A percentile compares a stretch with the other conserved stretches of the same genome.
Conservation (phyloP, 371 early-diverging fungal species). For the Rhizopus stolonifer region DNA sequence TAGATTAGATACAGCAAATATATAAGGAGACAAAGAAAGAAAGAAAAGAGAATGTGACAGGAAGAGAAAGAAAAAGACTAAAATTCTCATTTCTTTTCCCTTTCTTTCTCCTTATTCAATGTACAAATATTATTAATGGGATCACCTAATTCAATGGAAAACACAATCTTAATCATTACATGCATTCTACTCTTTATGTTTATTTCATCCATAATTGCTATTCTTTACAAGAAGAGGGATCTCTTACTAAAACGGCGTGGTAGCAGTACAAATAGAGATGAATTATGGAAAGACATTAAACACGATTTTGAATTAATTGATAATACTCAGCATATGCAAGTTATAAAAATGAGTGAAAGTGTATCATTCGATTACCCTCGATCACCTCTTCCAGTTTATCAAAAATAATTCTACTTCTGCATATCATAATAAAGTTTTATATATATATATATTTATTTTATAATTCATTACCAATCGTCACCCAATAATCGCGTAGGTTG, state of each 20-base stretch:
- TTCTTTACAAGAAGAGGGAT: not conserved
- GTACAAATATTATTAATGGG: not conserved
- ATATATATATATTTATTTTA: slow-evolving; percentile 23
- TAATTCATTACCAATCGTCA: slow-evolving; percentile 92
- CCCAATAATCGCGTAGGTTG: slow-evolving; percentile 93
- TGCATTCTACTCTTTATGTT: not conserved
- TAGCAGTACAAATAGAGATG: not conserved
- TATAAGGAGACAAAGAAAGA: not conserved
- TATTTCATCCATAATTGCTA: not conserved
- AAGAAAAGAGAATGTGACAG: too few species aligned
- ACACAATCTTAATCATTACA: not conserved
- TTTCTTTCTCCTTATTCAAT: not conserved
- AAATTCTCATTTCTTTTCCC: not conserved
- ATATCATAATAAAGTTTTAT: not conserved
- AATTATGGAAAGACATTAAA: not conserved
- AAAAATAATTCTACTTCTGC: not conserved
- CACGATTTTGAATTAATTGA: not conserved
- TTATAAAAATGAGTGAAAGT: not conserved
- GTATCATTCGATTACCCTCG: not conserved
- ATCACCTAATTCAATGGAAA: not conserved
- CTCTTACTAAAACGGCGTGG: not conserved
- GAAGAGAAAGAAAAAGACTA: not conserved
- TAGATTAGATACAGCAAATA: not conserved
- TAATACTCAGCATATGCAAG: not conserved
- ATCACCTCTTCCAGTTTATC: not conserved